These are phyloP conservation scores for Solanum ahanhuiri DNA, from an alignment of 257 asterid genomes.

Conservation along the genomic window DNA sequence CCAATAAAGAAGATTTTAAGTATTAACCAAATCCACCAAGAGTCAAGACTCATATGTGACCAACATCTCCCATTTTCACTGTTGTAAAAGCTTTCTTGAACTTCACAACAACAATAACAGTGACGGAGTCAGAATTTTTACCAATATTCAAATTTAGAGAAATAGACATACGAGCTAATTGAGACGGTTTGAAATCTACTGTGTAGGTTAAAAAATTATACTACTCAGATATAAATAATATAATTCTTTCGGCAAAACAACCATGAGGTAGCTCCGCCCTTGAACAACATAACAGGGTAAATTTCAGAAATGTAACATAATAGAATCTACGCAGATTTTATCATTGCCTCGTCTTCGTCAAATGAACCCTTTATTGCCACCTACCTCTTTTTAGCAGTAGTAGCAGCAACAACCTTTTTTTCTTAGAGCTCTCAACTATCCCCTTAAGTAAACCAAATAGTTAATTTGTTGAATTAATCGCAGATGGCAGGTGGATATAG, in stretches of 20 bases:
- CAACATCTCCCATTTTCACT: neutral
- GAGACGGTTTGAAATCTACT: accelerated
- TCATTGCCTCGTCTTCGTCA: no score
- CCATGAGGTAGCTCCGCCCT: accelerated
- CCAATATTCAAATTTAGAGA: accelerated
- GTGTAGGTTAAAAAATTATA: no score
- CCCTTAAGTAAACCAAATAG: neutral
- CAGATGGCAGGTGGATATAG: slow-evolving; percentile 47
- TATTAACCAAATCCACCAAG: neutral
- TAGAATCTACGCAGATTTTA: no score
- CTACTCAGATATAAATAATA: no score
- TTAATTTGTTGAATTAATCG: neutral
- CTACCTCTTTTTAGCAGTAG: neutral
- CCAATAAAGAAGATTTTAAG: neutral
- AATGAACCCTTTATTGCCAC: neutral
- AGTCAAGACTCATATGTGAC: neutral
- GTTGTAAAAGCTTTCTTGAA: neutral
- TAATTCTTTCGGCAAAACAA: no score
- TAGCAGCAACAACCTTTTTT: neutral
- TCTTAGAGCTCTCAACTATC: neutral
- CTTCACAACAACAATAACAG: accelerated
- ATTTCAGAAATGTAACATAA: no score
- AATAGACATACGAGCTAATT: no score
- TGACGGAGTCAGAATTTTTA: accelerated
- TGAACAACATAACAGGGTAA: neutral